These are phyloP conservation scores for Tetracentron sinense DNA, from an alignment of 164 flowering plant genomes.

Conservation along the genomic window DNA sequence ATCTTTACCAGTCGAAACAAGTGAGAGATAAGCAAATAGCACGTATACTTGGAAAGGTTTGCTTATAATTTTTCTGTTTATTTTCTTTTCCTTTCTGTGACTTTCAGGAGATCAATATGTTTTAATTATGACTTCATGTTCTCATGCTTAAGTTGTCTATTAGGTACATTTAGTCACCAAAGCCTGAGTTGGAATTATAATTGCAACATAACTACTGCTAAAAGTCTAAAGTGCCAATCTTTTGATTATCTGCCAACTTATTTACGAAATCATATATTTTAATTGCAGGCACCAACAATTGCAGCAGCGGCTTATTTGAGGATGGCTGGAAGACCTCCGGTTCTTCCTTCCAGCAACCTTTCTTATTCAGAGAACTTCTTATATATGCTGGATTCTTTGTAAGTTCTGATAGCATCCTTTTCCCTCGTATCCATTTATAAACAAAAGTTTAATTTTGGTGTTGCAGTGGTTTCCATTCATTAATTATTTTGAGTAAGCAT, in stretches of 20 bases:
- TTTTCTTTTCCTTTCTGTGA: not conserved
- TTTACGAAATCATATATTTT: not conserved
- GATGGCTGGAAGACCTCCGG: constrained; percentile 98
- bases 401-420: constrained; percentile 31
- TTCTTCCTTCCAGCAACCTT: constrained; percentile 88
- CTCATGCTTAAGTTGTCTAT: not conserved
- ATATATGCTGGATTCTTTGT: constrained; percentile 98
- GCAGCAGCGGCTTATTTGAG: constrained; percentile 99
- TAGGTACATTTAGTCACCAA: not conserved
- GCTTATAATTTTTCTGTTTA: not conserved
- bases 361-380: constrained; percentile 97
- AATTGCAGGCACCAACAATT: constrained; percentile 84
- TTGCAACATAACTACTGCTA: not conserved
- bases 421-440: not conserved
- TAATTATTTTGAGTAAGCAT: not conserved
- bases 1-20: constrained; percentile 83
- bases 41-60: constrained; percentile 95
- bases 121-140: not conserved
- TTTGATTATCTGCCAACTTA: not conserved
- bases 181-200: not conserved
- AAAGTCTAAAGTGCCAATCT: not conserved
- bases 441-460: not conserved
- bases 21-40: constrained; percentile 97
- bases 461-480: not conserved
- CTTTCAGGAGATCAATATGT: not conserved